These are phyloP conservation scores for Penicillium silybi DNA, from an alignment of 495 filamentous ascomycete species.

Conservation along the genomic window DNA sequence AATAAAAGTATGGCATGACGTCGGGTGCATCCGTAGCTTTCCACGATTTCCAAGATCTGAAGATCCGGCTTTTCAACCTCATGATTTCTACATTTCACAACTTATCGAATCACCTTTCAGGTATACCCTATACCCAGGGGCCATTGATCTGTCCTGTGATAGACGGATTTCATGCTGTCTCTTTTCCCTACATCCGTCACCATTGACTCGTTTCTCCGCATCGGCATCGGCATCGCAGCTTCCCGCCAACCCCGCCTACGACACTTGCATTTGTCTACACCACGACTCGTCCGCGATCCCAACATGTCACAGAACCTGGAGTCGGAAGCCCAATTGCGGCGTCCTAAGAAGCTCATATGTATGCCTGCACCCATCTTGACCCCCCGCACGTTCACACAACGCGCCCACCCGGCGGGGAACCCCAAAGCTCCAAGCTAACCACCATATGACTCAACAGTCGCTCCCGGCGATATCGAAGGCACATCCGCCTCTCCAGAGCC, in stretches of 20 bases:
- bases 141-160: background rate
- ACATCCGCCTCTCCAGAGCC: constrained; percentile 15
- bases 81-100: too few relatives aligned
- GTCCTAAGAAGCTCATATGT: constrained; percentile 48
- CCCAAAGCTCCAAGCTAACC: constrained; percentile 16
- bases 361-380: background rate
- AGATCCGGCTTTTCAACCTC: background rate
- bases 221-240: constrained; percentile 7
- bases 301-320: constrained; percentile 13
- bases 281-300: background rate
- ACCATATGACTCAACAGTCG: constrained; percentile 25
- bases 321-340: constrained; percentile 12
- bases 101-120: too few relatives aligned
- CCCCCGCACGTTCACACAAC: background rate
- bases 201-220: constrained; percentile 21
- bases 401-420: constrained; percentile 4
- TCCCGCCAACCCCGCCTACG: constrained; percentile 18
- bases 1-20: background rate
- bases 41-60: background rate
- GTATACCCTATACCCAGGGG: too few relatives aligned
- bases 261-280: constrained; percentile 6
- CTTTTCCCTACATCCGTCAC: constrained; percentile 1
- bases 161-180: constrained; percentile 1
- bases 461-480: constrained; percentile 40
- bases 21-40: background rate